phyloP scores from a whole-genome alignment of 495 filamentous ascomycete species.

The Cryomyces antarcticus region DNA sequence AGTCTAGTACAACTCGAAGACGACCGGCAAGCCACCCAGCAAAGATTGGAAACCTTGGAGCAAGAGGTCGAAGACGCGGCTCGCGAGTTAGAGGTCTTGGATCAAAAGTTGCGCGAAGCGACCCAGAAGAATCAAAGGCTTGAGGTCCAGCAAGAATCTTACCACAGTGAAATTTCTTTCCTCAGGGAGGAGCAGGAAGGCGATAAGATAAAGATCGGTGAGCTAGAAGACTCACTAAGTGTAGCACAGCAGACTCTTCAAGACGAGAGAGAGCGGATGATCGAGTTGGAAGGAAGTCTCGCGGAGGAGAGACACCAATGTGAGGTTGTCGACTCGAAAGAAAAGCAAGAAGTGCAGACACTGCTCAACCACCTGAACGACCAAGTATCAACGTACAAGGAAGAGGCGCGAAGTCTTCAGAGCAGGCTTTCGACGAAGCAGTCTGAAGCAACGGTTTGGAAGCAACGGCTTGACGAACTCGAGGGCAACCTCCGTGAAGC shows the following conservation, averaged over 20 bases:
- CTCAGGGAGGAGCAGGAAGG: slow-evolving; percentile 89
- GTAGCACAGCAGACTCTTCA: slow-evolving; percentile 47
- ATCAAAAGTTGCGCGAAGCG: slow-evolving; percentile 42
- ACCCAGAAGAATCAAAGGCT: slow-evolving; percentile 71
- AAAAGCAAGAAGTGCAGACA: slow-evolving; percentile 71
- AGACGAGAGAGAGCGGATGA: slow-evolving; percentile 61
- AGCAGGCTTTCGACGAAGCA: slow-evolving; percentile 53
- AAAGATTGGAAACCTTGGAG: slow-evolving; percentile 18
- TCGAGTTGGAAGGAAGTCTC: slow-evolving; percentile 59
- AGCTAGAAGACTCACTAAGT: slow-evolving; percentile 64
- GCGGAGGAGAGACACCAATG: slow-evolving; percentile 65
- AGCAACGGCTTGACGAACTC: slow-evolving; percentile 69
- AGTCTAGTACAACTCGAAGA: slow-evolving; percentile 71
- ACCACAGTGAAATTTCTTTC: slow-evolving; percentile 85
- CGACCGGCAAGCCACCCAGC: slow-evolving; percentile 30
- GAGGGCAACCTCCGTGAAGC: slow-evolving; percentile 74
- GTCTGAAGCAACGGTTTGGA: slow-evolving; percentile 73
- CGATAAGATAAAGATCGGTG: slow-evolving; percentile 95
- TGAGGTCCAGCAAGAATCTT: slow-evolving; percentile 77
- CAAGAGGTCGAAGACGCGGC: slow-evolving; percentile 20
- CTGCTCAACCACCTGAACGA: slow-evolving; percentile 71
- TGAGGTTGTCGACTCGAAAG: slow-evolving; percentile 63
- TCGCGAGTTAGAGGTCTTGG: slow-evolving; percentile 28
- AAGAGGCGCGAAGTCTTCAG: slow-evolving; percentile 74
- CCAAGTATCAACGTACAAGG: slow-evolving; percentile 61